phyloP scores from a whole-genome alignment of 352 stramenopile species.

The Globisporangium megalacanthum region DNA sequence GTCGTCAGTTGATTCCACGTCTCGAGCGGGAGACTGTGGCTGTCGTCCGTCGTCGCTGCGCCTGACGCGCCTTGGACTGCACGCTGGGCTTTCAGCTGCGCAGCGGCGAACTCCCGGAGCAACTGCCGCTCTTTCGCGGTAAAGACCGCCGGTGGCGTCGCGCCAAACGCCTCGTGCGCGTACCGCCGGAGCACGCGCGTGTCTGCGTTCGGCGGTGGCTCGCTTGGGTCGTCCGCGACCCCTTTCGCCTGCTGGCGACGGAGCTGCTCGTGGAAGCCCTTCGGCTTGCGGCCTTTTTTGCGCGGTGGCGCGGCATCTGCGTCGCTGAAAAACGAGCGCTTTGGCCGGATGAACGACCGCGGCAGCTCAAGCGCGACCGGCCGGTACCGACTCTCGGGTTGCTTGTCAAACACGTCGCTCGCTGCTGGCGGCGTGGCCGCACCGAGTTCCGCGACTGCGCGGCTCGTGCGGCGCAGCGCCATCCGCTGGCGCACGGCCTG shows the following conservation, averaged over 20 bases:
- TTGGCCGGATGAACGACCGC: conserved; percentile 54
- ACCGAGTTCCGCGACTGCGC: conserved; percentile 27
- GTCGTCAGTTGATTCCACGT: conserved; percentile 43
- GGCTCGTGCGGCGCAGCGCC: conserved; percentile 44
- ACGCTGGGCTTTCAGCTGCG: conserved; percentile 13
- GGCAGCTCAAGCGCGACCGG: conserved; percentile 20
- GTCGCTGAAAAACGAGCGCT: conserved; percentile 60
- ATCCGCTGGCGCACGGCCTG: conserved; percentile 44
- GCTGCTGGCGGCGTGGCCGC: conserved; percentile 13
- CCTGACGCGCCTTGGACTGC: conserved; percentile 5
- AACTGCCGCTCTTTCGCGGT: conserved; percentile 51
- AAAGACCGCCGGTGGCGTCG: conserved; percentile 41
- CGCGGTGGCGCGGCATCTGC: conserved; percentile 7
- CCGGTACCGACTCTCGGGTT: conserved; percentile 28
- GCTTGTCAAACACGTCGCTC: conserved; percentile 21
- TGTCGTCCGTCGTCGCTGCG: neutral
- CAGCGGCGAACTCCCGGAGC: conserved; percentile 40
- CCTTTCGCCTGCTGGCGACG: conserved; percentile 4
- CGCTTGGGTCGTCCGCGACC: conserved; percentile 12
- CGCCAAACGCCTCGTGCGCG: conserved; percentile 57
- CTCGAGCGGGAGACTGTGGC: conserved; percentile 24
- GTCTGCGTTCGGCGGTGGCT: conserved; percentile 48
- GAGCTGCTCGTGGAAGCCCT: conserved; percentile 15
- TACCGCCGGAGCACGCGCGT: conserved; percentile 40
- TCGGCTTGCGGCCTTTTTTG: conserved; percentile 22